Percentiles rank a stretch among this genome's conserved stretches.
Evolutionary conservation across 202 grass and related monocot species (phyloP).

Genomic region (Eragrostis tef): DNA sequence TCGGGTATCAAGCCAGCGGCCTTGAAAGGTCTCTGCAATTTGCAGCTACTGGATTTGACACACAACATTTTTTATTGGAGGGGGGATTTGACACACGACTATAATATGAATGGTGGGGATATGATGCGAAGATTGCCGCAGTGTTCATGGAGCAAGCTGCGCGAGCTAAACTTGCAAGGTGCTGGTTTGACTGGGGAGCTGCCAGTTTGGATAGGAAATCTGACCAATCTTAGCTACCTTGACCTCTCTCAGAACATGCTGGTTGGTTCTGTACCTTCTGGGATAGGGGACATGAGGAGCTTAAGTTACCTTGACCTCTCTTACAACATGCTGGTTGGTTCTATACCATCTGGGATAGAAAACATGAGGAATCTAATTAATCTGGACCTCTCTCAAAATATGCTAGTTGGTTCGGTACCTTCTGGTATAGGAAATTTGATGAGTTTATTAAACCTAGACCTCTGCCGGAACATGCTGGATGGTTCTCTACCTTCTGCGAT

Average conservation of each 20-base stretch:
- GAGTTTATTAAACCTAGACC: no score
- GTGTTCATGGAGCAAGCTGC: constrained; percentile 16
- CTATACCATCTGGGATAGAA: not conserved
- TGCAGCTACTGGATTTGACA: not conserved
- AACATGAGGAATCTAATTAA: not conserved
- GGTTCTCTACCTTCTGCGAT: constrained; percentile 42
- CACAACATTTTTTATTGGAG: no score
- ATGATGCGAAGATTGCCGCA: constrained; percentile 10
- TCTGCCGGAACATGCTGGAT: no score
- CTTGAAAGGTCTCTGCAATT: constrained; percentile 8
- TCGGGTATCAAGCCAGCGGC: not conserved
- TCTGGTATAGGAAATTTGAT: not conserved
- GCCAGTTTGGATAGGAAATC: constrained; percentile 40
- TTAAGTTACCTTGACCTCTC: constrained; percentile 13
- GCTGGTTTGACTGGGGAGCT: constrained; percentile 33
- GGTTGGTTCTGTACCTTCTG: not conserved
- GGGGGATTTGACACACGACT: no score
- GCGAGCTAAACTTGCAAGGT: not conserved
- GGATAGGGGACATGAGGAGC: not conserved
- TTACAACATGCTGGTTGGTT: not conserved
- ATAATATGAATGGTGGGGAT: not conserved
- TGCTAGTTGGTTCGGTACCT: not conserved
- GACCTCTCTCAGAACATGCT: not conserved
- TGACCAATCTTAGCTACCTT: constrained; percentile 28
- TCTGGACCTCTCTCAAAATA: constrained; percentile 22